Base-by-base conservation (phyloP, 257 asterid species). In the Solanum dulcamara region DNA sequence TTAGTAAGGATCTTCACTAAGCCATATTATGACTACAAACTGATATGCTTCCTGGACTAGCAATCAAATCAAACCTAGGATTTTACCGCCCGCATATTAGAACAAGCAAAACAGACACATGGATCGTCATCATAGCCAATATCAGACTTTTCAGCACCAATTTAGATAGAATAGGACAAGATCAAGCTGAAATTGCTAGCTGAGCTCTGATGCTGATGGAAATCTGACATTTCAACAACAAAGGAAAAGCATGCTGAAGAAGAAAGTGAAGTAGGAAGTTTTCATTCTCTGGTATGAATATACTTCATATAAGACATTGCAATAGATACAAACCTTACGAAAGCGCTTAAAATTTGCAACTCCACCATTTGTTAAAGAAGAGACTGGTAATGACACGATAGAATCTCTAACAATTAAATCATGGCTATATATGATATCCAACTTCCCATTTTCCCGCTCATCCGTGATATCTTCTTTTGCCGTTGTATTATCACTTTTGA, bases 391-490 rank as follows among this genome's bases (percentile, higher is more conserved):
- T 12, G 83, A 85, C 62, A 85, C 14, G 64, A 80, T 88, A 59
- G 87, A 82, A 80, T 90, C 94, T 89, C 94, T 89, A 57, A 93
- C 97, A 72, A 96, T 89, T 67, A 96, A 93, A 85, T 92, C 88
- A 89, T 94, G 98, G 93, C 98, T 93, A 90, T 88, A 95, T 88
- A 96, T 90, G 72, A 96, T 86, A 90, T 93, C 97, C 75, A 87
- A 83, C 87, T 90, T 90, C 86, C 89, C 95, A 90, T 87, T 91
- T 81, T 90, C 94, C 28, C 90, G 83, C 83, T 72, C 84, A 85
- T 89, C 90, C 50, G 64, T 87, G 72, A 86, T 87, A 50, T 88
- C 93, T 82, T 80, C 87, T 83, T 88, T 92, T 67, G 68, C 81
- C 86, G 81, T 81, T 71, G 81, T 84, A 83, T 48, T 85, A 81